These are phyloP conservation scores for Hanseniaspora occidentalis DNA, from an alignment of 805 yeast genomes.

Conservation along the genomic window DNA sequence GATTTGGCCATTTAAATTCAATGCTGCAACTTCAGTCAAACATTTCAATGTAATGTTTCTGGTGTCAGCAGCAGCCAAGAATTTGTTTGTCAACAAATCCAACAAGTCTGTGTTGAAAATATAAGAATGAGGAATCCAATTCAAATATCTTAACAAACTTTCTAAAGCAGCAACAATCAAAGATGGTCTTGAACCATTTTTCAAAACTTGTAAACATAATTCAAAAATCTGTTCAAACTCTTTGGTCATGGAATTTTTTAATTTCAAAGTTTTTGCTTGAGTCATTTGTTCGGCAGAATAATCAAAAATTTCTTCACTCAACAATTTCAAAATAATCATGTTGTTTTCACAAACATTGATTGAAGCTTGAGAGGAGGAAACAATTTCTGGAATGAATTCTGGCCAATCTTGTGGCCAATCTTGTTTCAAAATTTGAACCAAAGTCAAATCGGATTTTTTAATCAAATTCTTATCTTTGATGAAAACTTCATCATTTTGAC, in stretches of 20 bases:
- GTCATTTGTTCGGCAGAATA: slow-evolving; percentile 94
- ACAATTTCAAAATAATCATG: slow-evolving; percentile 78
- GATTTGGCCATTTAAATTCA: slow-evolving; percentile 24
- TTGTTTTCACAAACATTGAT: slow-evolving; percentile 95
- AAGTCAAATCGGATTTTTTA: slow-evolving; percentile 84
- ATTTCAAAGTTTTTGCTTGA: slow-evolving; percentile 77
- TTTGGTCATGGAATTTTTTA: slow-evolving; percentile 72
- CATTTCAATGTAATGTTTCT: slow-evolving; percentile 83
- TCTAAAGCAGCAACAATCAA: slow-evolving; percentile 75
- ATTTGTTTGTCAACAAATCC: slow-evolving; percentile 58
- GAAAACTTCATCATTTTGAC: slow-evolving; percentile 70
- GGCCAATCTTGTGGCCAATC: slow-evolving; percentile 99
- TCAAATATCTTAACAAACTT: slow-evolving; percentile 71
- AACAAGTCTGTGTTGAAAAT: slow-evolving; percentile 81
- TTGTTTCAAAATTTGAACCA: slow-evolving; percentile 89
- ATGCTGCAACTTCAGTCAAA: slow-evolving; percentile 76
- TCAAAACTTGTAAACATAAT: slow-evolving; percentile 85
- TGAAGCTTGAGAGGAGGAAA: slow-evolving; percentile 69
- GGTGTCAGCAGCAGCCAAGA: slow-evolving; percentile 64
- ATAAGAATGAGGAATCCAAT: slow-evolving; percentile 88
- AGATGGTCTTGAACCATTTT: slow-evolving; percentile 64
- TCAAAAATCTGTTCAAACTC: slow-evolving; percentile 91
- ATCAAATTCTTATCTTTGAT: slow-evolving; percentile 67
- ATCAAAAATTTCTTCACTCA: slow-evolving; percentile 94
- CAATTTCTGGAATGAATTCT: slow-evolving; percentile 86